These are phyloP conservation scores for Vigna nakashimae DNA, from an alignment of 306 rosid genomes.

Conservation along the genomic window DNA sequence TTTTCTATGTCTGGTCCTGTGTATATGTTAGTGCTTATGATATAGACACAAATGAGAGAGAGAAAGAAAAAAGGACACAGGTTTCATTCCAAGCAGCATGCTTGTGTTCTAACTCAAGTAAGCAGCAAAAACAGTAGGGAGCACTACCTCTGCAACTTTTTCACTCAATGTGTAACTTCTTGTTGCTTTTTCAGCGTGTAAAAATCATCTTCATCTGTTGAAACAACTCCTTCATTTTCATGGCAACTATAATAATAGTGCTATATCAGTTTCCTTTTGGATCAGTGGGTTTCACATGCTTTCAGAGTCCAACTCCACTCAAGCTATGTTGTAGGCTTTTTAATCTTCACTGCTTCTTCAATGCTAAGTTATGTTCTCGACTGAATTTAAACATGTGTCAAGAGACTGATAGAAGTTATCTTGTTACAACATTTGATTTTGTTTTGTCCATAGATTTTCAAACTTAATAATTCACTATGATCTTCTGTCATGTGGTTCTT, in stretches of 20 bases:
- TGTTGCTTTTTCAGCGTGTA: conserved; percentile 50
- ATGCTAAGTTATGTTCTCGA: neutral
- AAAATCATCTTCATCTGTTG: conserved; percentile 38
- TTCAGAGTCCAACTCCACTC: conserved; percentile 6
- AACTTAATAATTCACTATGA: neutral
- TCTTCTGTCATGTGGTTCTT: neutral
- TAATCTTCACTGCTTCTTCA: conserved; percentile 22
- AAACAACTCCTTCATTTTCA: conserved; percentile 29
- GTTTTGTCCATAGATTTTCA: conserved; percentile 23
- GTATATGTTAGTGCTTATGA: conserved; percentile 3
- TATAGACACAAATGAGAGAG: neutral
- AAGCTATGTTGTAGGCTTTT: neutral
- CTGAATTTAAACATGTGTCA: neutral
- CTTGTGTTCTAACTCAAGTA: conserved; percentile 3
- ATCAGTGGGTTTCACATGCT: conserved; percentile 35
- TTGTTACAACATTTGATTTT: conserved; percentile 6
- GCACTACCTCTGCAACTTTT: conserved; percentile 12
- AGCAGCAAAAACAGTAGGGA: conserved; percentile 23
- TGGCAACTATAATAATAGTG: neutral
- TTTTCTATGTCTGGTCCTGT: neutral
- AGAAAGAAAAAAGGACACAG: neutral
- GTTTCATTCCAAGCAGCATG: conserved; percentile 40
- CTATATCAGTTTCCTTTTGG: conserved; percentile 12
- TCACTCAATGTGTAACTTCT: conserved; percentile 22
- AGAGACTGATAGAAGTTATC: neutral